phyloP scores from a whole-genome alignment of 108 stramenopile genomes.

The Phaeodactylum tricornutum region DNA sequence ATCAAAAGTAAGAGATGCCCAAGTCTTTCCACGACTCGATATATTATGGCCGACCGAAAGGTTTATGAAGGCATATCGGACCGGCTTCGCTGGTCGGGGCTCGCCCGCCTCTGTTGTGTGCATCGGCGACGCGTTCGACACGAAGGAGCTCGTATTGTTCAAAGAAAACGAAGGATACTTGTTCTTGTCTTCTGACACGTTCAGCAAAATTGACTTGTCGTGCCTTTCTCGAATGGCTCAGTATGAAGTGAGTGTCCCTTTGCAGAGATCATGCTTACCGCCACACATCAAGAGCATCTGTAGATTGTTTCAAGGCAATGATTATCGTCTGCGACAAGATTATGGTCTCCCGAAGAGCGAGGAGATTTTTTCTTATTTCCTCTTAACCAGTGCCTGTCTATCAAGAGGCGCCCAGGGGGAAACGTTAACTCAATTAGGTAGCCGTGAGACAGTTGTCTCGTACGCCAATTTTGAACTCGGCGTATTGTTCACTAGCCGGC shows the following conservation, averaged over 20 bases:
- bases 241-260: conserved; percentile 30
- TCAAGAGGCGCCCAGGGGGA: conserved; percentile 72
- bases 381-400: conserved; percentile 72
- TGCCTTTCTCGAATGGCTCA: conserved; percentile 49
- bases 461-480: conserved; percentile 82
- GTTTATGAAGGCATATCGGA: conserved; percentile 23
- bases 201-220: conserved; percentile 42
- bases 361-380: conserved; percentile 53
- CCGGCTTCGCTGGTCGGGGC: no score
- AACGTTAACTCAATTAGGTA: conserved; percentile 7
- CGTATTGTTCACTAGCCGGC: conserved; percentile 55
- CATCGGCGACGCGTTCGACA: not conserved
- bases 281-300: conserved; percentile 70
- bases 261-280: conserved; percentile 13
- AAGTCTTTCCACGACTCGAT: conserved; percentile 28
- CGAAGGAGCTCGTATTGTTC: not conserved
- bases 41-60: conserved; percentile 68
- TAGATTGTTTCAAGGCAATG: conserved; percentile 38
- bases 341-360: conserved; percentile 7
- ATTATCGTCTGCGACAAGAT: conserved; percentile 7
- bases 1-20: no score
- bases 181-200: conserved; percentile 53
- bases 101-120: no score
- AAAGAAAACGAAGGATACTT: conserved; percentile 9
- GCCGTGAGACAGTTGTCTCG: conserved; percentile 21